Percentiles rank a stretch among this genome's conserved stretches.
Evolutionary conservation across 768 basidiomycete genomes (phyloP).

Genomic region (Mycena galericulata): DNA sequence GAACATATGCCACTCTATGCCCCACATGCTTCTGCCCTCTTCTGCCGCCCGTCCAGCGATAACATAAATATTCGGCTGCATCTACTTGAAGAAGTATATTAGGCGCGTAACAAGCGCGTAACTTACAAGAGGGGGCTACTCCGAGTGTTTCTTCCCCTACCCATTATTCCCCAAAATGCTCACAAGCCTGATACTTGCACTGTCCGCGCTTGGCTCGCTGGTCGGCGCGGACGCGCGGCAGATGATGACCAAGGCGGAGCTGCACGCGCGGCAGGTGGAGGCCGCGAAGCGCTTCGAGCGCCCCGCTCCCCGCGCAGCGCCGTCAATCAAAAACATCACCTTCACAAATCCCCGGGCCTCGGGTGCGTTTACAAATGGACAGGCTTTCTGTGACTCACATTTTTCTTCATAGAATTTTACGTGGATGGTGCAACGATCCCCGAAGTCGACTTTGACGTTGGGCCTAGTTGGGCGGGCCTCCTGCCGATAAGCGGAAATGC

Average conservation of each 20-base stretch:
- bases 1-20: conserved; percentile 4
- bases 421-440: conserved; percentile 77
- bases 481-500: conserved; percentile 72
- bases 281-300: conserved; percentile 58
- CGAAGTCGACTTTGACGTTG: conserved; percentile 77
- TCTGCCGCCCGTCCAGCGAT: conserved; percentile 6
- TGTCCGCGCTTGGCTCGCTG: conserved; percentile 31
- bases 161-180: conserved; percentile 16
- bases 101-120: no score
- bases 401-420: conserved; percentile 64
- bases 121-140: no score
- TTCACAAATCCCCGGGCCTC: conserved; percentile 77
- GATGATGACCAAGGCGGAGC: conserved; percentile 53
- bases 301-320: conserved; percentile 33
- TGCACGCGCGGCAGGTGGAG: conserved; percentile 58
- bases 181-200: conserved; percentile 35
- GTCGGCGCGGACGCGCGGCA: conserved; percentile 43
- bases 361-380: conserved; percentile 49
- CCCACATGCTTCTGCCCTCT: conserved; percentile 26
- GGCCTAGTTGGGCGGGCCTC: conserved; percentile 81
- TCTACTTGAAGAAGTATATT: no score
- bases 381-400: neutral
- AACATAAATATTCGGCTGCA: conserved; percentile 36
- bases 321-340: conserved; percentile 67
- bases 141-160: no score